Conservation (phyloP, 2,329 filamentous ascomycete species). For the Claviceps spartinae region DNA sequence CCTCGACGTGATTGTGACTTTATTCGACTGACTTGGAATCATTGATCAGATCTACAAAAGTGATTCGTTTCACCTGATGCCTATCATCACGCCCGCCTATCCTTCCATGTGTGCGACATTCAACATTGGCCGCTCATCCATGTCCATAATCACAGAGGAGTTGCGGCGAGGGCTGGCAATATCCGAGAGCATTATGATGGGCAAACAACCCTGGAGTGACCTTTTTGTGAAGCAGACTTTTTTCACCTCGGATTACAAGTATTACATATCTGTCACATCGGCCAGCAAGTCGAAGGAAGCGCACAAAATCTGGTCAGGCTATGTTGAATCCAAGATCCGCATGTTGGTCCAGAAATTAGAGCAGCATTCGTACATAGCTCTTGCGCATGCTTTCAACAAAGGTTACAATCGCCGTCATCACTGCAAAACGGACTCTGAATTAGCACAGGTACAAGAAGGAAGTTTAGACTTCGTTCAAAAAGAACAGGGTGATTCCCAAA, state of each 20-base stretch:
- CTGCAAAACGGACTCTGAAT: constrained; percentile 41
- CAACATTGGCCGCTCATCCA: constrained; percentile 80
- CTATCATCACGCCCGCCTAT: constrained; percentile 93
- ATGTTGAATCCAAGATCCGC: constrained; percentile 87
- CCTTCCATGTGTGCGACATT: constrained; percentile 97
- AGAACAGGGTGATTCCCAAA: constrained; percentile 20
- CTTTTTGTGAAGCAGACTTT: constrained; percentile 85
- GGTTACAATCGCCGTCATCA: constrained; percentile 74
- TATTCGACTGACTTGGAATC: constrained; percentile 6
- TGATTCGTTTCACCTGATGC: constrained; percentile 85
- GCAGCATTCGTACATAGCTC: constrained; percentile 60
- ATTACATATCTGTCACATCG: constrained; percentile 81
- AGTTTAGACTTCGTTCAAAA: constrained; percentile 32
- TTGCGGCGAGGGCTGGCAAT: constrained; percentile 66
- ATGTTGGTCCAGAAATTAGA: constrained; percentile 75
- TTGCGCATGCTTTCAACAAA: constrained; percentile 88
- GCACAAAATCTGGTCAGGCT: constrained; percentile 77
- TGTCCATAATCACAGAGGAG: constrained; percentile 71
- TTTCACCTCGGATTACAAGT: constrained; percentile 87
- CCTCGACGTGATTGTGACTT: not conserved
- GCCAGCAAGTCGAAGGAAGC: constrained; percentile 73
- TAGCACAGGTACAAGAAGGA: constrained; percentile 40
- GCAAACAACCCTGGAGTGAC: constrained; percentile 70
- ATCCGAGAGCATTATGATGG: constrained; percentile 64
- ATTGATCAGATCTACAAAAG: constrained; percentile 53